Base-by-base conservation (phyloP, 257 asterid genomes). In the Marsdenia floribunda region DNA sequence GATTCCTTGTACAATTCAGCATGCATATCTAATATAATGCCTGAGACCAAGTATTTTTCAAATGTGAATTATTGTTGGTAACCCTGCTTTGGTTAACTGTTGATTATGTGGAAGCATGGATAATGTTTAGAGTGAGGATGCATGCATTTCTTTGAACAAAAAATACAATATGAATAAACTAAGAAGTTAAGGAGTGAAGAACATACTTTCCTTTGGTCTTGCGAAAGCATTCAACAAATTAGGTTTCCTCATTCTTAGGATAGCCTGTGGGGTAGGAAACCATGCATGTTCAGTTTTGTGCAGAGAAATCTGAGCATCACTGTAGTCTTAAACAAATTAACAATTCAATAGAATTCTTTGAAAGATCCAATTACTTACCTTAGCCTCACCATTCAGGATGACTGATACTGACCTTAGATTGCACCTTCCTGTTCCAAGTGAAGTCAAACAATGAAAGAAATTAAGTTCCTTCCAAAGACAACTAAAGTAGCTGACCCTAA, bases 201-300 rank as follows among this genome's bases (percentile, higher is more conserved):
- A 79, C 95, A 22, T 87, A 91, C 98, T 81, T 85, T 91, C 93
- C 35, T 80, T 87, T 79, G 87, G 87, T 76, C 95, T 86, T 77
- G 91, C 71, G 63, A 93, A 84, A 46, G 92, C 74, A 42, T 90
- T 88, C 69, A 93, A 84, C 80, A 83, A 72, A 77, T 85, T 89
- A 60, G 80, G 87, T 78, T 90, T 93, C 87, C 86, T 90, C 83
- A 84, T 82, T 80, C 85, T 89, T 78, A 93, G 87, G 82, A 91
- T 81, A 53, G 88, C 96, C 97, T 93, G 87, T 57, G 74, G 73
- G 57, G 35, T 77, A 42, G 55, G 18, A 47, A 50, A 70, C 16
- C 59, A 46, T 70, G 73, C 47, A 24, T 46, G 26, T 46, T 70
- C 38, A 47, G 42, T 47, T 70, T 47, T 22, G 40, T 22, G 6